These are phyloP conservation scores for Malassezia yamatoensis DNA, from an alignment of 1,284 basidiomycete genomes.

Conservation along the genomic window DNA sequence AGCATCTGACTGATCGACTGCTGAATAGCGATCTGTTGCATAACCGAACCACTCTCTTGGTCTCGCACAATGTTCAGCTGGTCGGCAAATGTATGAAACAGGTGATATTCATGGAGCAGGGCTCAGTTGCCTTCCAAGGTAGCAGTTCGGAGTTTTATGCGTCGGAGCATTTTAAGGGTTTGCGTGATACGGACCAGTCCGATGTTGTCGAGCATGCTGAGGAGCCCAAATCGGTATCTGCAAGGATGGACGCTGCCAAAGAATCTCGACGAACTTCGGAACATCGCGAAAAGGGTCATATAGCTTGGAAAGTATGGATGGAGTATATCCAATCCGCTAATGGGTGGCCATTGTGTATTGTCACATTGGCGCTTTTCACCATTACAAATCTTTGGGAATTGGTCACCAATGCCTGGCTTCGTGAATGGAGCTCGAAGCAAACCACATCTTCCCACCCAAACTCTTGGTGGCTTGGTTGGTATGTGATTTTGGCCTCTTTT, in stretches of 20 bases:
- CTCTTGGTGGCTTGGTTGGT: constrained; percentile 16
- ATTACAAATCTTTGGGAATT: constrained; percentile 17
- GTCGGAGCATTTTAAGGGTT: constrained; percentile 6
- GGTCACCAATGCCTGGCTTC: constrained; percentile 18
- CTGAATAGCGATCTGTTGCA: constrained; percentile 40
- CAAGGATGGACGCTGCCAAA: neutral
- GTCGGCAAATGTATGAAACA: constrained; percentile 20
- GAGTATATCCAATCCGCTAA: constrained; percentile 19
- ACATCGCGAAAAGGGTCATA: constrained; percentile 17
- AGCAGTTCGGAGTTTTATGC: constrained; percentile 22
- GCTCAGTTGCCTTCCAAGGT: constrained; percentile 20
- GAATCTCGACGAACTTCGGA: neutral
- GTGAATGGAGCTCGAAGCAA: constrained; percentile 16
- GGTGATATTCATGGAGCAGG: constrained; percentile 30
- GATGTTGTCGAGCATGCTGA: neutral
- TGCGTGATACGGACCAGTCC: constrained; percentile 2
- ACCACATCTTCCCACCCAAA: neutral
- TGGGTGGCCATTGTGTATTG: constrained; percentile 8
- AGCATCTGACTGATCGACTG: constrained; percentile 48
- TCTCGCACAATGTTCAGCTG: constrained; percentile 55
- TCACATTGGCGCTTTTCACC: constrained; percentile 13
- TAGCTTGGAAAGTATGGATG: constrained; percentile 18
- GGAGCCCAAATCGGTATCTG: neutral
- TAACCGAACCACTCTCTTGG: constrained; percentile 61
- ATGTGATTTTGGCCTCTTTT: constrained; percentile 21